Evolutionary conservation across 2,329 filamentous ascomycete species (phyloP).

Genomic region (Alternaria dauci): DNA sequence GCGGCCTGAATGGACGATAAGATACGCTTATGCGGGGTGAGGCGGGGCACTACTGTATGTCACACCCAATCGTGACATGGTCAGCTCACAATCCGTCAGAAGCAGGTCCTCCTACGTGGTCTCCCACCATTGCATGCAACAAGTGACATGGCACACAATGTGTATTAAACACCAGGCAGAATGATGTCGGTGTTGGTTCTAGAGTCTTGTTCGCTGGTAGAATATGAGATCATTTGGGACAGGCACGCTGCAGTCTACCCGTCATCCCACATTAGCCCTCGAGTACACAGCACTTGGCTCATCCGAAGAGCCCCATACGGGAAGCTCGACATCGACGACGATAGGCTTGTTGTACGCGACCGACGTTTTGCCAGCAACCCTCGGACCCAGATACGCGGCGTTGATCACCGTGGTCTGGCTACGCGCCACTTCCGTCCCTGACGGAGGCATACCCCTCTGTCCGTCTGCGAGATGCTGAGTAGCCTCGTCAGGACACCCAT

Average conservation of each 20-base stretch:
- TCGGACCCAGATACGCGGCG: constrained; percentile 75
- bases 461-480: constrained; percentile 1
- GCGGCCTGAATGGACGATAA: constrained; percentile 37
- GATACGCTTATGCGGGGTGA: constrained; percentile 40
- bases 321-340: constrained; percentile 81
- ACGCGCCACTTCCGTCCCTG: constrained; percentile 47
- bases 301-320: constrained; percentile 58
- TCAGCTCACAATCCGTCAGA: constrained; percentile 9
- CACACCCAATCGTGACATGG: constrained; percentile 19
- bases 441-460: constrained; percentile 10
- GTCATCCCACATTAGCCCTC: constrained; percentile 19
- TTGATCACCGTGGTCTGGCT: constrained; percentile 82
- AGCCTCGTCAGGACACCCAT: constrained; percentile 30
- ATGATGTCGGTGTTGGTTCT: constrained; percentile 1
- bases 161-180: constrained; percentile 4
- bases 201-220: constrained; percentile 14
- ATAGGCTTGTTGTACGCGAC: constrained; percentile 80
- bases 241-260: constrained; percentile 23
- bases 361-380: constrained; percentile 60
- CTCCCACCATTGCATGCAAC: constrained; percentile 27
- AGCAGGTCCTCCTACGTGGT: constrained; percentile 33
- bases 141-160: constrained; percentile 6
- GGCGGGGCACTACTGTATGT: constrained; percentile 32
- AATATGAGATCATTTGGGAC: constrained; percentile 34
- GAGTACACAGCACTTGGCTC: constrained; percentile 11